Base-by-base conservation (phyloP, 2,329 filamentous ascomycete genomes). In the Coniochaeta pulveracea region DNA sequence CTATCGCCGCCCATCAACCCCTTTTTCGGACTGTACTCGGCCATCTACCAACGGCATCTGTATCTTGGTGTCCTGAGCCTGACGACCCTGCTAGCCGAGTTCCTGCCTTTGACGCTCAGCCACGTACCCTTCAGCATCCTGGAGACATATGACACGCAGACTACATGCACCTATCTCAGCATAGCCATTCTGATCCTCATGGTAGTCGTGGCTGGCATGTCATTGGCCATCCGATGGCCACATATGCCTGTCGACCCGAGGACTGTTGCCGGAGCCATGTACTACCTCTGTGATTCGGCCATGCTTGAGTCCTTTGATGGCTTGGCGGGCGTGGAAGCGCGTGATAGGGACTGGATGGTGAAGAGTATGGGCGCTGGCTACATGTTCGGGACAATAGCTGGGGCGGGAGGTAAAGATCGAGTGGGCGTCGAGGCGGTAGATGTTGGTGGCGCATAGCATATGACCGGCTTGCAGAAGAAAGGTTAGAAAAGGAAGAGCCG, bases 201-300 rank as follows among this genome's bases (percentile, higher is more conserved):
- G 63, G 44, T 61, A 4, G 12, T 58, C 5, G 50, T 52, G 0
- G 43, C 65, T 2, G 31, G 54, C 1, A 45, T 43, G 10, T 60
- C 61, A 8, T 19, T 35, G 12, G 16, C 34, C 14, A 55, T 66
- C 24, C 49, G 45, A 16, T 63, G 55, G 56, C 61, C 57, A 1
- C 45, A 52, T 24, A 52, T 66, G 49, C 57, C 60, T 0, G 51
- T 61, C 1, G 60, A 65, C 17, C 63, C 61, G 6, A 59, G 58
- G 19, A 64, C 53, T 1, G 50, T 68, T 6, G 58, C 55, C 0
- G 61, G 61, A 4, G 51, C 56, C 2, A 53, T 65, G 54, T 60
- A 58, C 40, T 61, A 62, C 19, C 49, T 59, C 4, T 40, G 39
- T 17, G 43, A 43, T 29, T 42, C 43, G 14, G 10, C n/a, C 11